Conservation (phyloP, 345 rosid genomes). For the Lagerstroemia speciosa region DNA sequence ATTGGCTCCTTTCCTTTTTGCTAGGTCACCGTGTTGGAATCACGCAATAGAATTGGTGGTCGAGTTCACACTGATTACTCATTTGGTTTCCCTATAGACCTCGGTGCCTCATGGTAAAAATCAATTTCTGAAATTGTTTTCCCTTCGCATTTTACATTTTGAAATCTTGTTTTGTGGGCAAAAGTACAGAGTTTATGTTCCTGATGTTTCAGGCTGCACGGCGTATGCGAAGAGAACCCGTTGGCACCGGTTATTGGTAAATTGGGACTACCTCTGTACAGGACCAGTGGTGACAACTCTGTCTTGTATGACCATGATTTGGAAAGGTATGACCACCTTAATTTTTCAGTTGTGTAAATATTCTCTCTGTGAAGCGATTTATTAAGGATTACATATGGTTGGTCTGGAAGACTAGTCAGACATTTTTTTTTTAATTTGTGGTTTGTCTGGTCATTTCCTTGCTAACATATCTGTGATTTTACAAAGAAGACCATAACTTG, state of each 20-base stretch:
- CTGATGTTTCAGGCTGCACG: constrained; percentile 65
- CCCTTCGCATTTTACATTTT: not conserved
- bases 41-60: constrained; percentile 83
- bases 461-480: too few relatives aligned
- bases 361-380: too few relatives aligned
- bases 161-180: not conserved
- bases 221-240: constrained; percentile 91
- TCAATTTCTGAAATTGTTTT: not conserved
- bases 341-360: not conserved
- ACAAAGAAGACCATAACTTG: too few relatives aligned
- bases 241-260: constrained; percentile 81
- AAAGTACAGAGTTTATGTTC: constrained; percentile 1
- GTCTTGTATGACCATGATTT: constrained; percentile 94
- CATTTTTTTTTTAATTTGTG: too few relatives aligned
- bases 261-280: constrained; percentile 77
- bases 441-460: too few relatives aligned
- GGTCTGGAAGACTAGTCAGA: too few relatives aligned
- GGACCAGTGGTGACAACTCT: constrained; percentile 93
- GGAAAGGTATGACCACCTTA: constrained; percentile 51
- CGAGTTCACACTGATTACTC: constrained; percentile 75
- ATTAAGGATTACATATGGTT: too few relatives aligned
- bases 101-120: constrained; percentile 90
- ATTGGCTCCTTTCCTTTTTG: not conserved
- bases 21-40: constrained; percentile 77
- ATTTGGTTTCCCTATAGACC: constrained; percentile 87